Conservation (phyloP, 1,284 basidiomycete genomes). For the Apiotrichum sp. region DNA sequence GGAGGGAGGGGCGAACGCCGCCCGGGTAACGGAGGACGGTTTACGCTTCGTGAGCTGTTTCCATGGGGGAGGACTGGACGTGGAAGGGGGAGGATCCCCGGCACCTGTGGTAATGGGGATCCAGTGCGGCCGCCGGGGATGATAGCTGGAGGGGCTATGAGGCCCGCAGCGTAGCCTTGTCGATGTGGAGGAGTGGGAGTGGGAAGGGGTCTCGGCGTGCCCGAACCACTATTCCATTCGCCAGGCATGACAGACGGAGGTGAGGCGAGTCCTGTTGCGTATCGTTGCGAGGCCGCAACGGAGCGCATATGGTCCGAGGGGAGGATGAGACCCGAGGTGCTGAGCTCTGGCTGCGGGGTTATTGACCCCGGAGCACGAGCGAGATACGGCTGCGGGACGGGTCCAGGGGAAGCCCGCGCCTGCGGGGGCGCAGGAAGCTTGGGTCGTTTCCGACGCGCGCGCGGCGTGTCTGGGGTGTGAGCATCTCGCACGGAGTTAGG, state of each 20-base stretch:
- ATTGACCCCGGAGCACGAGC: constrained; percentile 36
- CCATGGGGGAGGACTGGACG: neutral
- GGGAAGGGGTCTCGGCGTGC: neutral
- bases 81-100: neutral
- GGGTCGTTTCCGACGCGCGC: no score
- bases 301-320: constrained; percentile 18
- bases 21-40: neutral
- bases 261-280: constrained; percentile 24
- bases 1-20: neutral
- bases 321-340: constrained; percentile 19
- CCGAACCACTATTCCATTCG: constrained; percentile 1
- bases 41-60: neutral
- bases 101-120: neutral
- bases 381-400: constrained; percentile 37
- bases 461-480: no score
- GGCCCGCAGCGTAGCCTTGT: constrained; percentile 27
- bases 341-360: neutral
- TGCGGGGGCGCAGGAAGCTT: no score
- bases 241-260: constrained; percentile 33
- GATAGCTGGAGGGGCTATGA: constrained; percentile 36
- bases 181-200: neutral
- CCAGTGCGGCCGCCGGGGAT: constrained; percentile 28
- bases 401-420: neutral
- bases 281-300: constrained; percentile 3
- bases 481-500: no score